Percentiles rank a stretch among this genome's conserved stretches.
Conservation (phyloP, 768 basidiomycete species). For the Lactarius akahatsu region DNA sequence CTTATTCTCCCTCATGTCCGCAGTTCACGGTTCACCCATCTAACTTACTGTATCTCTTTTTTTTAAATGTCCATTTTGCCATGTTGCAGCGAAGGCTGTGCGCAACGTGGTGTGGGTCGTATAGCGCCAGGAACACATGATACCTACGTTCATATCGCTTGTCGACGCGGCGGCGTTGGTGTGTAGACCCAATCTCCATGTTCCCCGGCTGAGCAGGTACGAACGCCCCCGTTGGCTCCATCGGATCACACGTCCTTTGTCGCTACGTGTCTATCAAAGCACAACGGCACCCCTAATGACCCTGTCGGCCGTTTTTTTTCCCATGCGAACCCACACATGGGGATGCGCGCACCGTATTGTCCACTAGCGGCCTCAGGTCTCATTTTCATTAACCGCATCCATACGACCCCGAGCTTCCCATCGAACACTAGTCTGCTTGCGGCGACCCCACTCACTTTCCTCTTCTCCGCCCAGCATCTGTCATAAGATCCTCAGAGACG, state of each 20-base stretch:
- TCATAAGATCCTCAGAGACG: neutral
- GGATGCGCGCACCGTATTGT: neutral
- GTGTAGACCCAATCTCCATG: neutral
- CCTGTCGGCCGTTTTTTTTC: neutral
- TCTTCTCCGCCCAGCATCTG: neutral
- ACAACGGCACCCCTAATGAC: constrained; percentile 5
- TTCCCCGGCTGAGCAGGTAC: constrained; percentile 7
- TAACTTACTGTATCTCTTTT: neutral
- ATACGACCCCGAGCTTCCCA: neutral
- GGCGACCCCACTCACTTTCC: neutral
- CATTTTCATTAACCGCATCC: constrained; percentile 1
- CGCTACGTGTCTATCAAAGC: constrained; percentile 2
- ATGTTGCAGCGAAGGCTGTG: neutral
- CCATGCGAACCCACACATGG: neutral
- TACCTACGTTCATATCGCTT: constrained; percentile 8
- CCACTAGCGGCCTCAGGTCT: neutral
- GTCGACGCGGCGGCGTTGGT: neutral
- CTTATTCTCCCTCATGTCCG: neutral
- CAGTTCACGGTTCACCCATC: neutral
- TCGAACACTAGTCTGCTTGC: neutral
- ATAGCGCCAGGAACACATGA: neutral
- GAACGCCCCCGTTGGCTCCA: constrained; percentile 5
- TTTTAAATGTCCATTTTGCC: neutral
- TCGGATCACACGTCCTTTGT: constrained; percentile 8
- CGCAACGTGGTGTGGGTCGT: neutral